These are phyloP conservation scores for Geosmithia putterillii DNA, from an alignment of 2,329 filamentous ascomycete genomes.

Conservation along the genomic window DNA sequence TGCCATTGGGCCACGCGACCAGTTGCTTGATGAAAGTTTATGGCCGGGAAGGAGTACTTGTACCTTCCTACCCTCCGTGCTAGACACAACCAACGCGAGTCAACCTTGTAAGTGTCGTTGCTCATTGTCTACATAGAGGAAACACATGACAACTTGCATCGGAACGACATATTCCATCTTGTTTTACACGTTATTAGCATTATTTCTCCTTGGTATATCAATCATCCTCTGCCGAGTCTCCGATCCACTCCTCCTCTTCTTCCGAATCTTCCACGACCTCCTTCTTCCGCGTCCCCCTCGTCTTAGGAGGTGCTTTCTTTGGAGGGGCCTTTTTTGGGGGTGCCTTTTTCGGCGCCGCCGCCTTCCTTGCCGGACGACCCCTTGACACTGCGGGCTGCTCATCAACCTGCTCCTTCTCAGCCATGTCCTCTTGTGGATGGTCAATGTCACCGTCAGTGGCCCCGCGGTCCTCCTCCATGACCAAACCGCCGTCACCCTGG, in stretches of 20 bases:
- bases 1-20: conserved; percentile 3
- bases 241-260: conserved; percentile 7
- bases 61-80: too few species aligned
- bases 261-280: conserved; percentile 15
- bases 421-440: not conserved
- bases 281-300: not conserved
- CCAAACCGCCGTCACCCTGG: conserved; percentile 15
- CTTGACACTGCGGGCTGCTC: not conserved
- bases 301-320: not conserved
- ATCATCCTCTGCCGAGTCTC: conserved; percentile 7
- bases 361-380: conserved; percentile 5
- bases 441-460: conserved; percentile 2
- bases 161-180: too few species aligned
- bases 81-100: too few species aligned
- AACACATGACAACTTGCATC: too few species aligned
- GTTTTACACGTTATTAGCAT: not conserved
- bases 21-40: not conserved
- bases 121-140: too few species aligned
- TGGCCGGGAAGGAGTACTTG: too few species aligned
- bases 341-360: conserved; percentile 4
- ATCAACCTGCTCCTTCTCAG: conserved; percentile 2
- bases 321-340: not conserved
- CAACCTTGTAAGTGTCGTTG: too few species aligned
- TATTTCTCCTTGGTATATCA: conserved; percentile 21
- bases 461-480: conserved; percentile 15